Conservation (phyloP, 768 basidiomycete species). For the Kwoniella dendrophila region DNA sequence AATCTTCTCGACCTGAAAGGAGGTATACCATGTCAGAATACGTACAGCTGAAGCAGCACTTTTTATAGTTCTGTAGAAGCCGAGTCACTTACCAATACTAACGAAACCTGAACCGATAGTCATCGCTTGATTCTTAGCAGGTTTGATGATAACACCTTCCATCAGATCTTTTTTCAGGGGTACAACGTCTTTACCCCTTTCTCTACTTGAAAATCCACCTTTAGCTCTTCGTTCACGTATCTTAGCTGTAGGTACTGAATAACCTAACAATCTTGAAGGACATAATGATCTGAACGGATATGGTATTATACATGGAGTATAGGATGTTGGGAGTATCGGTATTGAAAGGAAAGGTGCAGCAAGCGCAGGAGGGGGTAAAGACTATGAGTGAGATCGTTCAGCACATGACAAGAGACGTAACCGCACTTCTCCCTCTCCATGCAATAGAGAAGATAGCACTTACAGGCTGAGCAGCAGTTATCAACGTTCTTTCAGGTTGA, state of each 20-base stretch:
- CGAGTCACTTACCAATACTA: conserved; percentile 47
- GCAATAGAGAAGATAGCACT: background rate
- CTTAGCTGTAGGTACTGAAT: conserved; percentile 21
- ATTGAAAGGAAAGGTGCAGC: conserved; percentile 24
- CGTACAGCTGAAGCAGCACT: background rate
- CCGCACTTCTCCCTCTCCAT: too few relatives aligned
- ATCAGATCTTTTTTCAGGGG: conserved; percentile 43
- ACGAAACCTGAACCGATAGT: conserved; percentile 41
- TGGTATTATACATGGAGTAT: conserved; percentile 44
- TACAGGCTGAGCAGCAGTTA: conserved; percentile 47
- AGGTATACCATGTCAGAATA: background rate
- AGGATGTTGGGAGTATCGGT: conserved; percentile 19
- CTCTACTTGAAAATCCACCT: conserved; percentile 27
- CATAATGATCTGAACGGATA: conserved; percentile 45
- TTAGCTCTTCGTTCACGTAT: conserved; percentile 28
- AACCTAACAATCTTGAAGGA: conserved; percentile 40
- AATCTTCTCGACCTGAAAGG: conserved; percentile 45
- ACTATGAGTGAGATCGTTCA: conserved; percentile 25
- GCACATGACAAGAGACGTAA: too few relatives aligned
- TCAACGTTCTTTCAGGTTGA: conserved; percentile 28
- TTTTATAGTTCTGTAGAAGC: background rate
- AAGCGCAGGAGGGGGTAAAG: conserved; percentile 45
- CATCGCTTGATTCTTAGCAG: conserved; percentile 21
- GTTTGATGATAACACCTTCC: conserved; percentile 46
- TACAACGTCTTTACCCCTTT: conserved; percentile 38